Percentiles rank a stretch among this genome's conserved stretches.
Conservation (phyloP, 495 filamentous ascomycete species). For the Gamarada debralockiae region DNA sequence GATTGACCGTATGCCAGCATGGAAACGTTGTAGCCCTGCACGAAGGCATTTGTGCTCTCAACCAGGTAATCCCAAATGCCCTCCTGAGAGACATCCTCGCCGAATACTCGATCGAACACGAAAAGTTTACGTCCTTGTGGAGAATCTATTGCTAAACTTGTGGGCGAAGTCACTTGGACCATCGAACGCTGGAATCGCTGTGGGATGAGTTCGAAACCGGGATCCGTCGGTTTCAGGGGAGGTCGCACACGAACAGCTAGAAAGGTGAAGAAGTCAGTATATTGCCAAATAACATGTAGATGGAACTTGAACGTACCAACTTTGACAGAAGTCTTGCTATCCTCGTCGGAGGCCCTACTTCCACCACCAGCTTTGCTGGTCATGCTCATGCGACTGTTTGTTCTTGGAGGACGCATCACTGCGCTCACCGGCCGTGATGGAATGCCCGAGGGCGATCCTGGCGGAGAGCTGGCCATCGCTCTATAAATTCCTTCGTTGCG, state of each 20-base stretch:
- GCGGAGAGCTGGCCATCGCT: conserved; percentile 54
- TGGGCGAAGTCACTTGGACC: conserved; percentile 82
- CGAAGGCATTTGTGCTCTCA: conserved; percentile 86
- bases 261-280: neutral
- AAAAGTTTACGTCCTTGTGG: conserved; percentile 91
- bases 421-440: conserved; percentile 78
- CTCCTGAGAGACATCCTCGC: conserved; percentile 77
- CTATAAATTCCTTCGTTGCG: conserved; percentile 17
- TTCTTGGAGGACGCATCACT: conserved; percentile 73
- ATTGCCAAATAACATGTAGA: neutral
- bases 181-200: conserved; percentile 93
- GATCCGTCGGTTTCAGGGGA: conserved; percentile 77
- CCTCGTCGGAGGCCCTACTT: conserved; percentile 90
- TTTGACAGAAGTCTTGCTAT: conserved; percentile 95
- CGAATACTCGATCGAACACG: conserved; percentile 93
- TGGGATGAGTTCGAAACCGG: conserved; percentile 90
- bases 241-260: conserved; percentile 90
- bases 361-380: conserved; percentile 73
- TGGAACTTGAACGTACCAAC: conserved; percentile 70
- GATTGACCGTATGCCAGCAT: conserved; percentile 97
- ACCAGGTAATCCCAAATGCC: conserved; percentile 93
- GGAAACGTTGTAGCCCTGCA: conserved; percentile 98
- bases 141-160: conserved; percentile 82
- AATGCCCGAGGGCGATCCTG: conserved; percentile 41
- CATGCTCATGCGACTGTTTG: conserved; percentile 87